These are phyloP conservation scores for Mycosphaerella sp. DNA, from an alignment of 2,329 filamentous ascomycete genomes.

Conservation along the genomic window DNA sequence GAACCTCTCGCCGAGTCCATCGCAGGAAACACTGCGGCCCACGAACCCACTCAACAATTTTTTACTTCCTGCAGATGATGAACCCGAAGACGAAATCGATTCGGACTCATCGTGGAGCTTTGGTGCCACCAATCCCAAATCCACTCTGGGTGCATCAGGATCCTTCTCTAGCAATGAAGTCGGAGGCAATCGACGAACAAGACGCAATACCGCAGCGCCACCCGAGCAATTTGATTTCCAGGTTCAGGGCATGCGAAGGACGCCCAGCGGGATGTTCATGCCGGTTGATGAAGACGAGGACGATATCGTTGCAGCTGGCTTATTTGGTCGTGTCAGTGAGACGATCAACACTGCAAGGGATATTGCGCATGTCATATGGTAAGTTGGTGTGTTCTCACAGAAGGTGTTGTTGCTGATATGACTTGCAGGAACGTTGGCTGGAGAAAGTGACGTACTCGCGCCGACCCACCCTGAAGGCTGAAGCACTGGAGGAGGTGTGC, in stretches of 20 bases:
- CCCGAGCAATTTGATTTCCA: constrained; percentile 37
- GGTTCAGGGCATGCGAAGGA: constrained; percentile 64
- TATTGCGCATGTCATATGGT: constrained; percentile 60
- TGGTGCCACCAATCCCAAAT: constrained; percentile 32
- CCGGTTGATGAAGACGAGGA: constrained; percentile 65
- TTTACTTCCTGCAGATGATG: constrained; percentile 33
- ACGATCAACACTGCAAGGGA: constrained; percentile 62
- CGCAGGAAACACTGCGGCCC: constrained; percentile 74
- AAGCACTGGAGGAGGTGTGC: too few relatives aligned
- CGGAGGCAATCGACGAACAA: constrained; percentile 1
- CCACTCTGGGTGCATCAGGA: constrained; percentile 26
- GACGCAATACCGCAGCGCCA: constrained; percentile 15
- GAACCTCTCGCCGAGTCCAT: constrained; percentile 64
- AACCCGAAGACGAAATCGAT: constrained; percentile 20
- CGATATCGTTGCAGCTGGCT: constrained; percentile 48
- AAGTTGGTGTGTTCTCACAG: background rate
- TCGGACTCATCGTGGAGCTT: constrained; percentile 33
- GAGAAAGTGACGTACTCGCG: constrained; percentile 41
- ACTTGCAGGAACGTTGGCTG: constrained; percentile 51
- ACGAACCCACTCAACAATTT: constrained; percentile 61
- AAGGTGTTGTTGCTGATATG: constrained; percentile 6
- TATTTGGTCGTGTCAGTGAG: constrained; percentile 75
- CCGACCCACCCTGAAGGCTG: too few relatives aligned
- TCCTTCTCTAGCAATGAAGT: constrained; percentile 25
- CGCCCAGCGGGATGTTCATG: constrained; percentile 86